phyloP scores from a whole-genome alignment of 495 filamentous ascomycete genomes.

The Geopyxis carbonaria region DNA sequence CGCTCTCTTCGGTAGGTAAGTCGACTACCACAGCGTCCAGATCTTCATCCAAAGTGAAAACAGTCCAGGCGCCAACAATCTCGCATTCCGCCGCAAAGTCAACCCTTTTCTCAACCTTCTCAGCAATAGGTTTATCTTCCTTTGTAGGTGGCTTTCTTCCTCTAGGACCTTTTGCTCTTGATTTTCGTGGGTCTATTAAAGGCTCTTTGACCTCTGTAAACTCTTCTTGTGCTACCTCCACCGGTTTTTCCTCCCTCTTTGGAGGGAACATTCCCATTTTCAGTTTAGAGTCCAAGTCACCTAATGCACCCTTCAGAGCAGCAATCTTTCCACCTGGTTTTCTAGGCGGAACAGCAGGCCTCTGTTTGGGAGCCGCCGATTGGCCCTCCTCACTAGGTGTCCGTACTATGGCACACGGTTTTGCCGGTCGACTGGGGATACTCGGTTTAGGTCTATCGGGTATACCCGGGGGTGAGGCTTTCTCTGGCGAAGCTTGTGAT shows the following conservation, averaged over 20 bases:
- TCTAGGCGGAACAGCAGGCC: conserved; percentile 65
- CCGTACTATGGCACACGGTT: conserved; percentile 23
- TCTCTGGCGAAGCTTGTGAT: conserved; percentile 29
- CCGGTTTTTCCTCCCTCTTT: conserved; percentile 34
- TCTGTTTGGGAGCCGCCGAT: conserved; percentile 35
- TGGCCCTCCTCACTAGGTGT: neutral
- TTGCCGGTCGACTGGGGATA: conserved; percentile 55
- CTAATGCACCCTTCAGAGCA: conserved; percentile 69
- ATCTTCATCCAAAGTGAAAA: conserved; percentile 18
- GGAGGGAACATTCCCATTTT: conserved; percentile 51
- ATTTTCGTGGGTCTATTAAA: conserved; percentile 71
- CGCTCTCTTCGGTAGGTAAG: neutral
- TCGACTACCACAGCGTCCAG: conserved; percentile 10
- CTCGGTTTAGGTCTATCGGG: conserved; percentile 66
- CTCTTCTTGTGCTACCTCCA: conserved; percentile 43
- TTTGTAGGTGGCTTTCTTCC: conserved; percentile 33
- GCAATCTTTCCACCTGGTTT: conserved; percentile 83
- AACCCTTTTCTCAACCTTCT: neutral
- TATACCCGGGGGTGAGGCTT: conserved; percentile 35
- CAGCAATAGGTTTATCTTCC: conserved; percentile 1
- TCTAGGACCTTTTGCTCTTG: conserved; percentile 72
- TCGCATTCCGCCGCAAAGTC: neutral
- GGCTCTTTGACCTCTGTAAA: conserved; percentile 56
- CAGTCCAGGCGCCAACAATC: conserved; percentile 17
- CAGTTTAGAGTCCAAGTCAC: conserved; percentile 70